A percentile compares a stretch with the other conserved stretches of the same genome.
Evolutionary conservation across 345 rosid genomes (phyloP).

Genomic region (Syzygium oleosum): DNA sequence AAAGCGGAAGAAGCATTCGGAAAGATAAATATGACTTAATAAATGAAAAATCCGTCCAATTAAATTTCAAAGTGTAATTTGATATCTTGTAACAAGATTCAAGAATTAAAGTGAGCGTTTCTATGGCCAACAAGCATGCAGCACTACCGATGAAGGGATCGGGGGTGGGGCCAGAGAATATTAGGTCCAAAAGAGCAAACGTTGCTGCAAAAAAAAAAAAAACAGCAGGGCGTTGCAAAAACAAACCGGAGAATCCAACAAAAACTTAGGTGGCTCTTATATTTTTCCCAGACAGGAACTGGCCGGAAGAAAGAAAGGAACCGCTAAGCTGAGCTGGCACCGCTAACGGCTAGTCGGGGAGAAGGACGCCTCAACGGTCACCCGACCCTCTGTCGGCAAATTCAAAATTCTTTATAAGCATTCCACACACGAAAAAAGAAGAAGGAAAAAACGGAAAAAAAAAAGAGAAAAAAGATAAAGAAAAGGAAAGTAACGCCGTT

Average conservation of each 20-base stretch:
- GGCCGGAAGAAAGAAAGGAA: background rate
- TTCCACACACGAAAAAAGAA: background rate
- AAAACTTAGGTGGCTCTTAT: background rate
- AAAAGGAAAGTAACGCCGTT: background rate
- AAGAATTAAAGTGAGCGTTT: no score
- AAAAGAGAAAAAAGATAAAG: background rate
- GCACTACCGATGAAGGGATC: no score
- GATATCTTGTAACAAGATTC: background rate
- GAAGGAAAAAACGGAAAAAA: accelerated
- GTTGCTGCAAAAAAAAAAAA: no score
- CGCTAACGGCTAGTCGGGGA: background rate
- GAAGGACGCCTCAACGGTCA: background rate
- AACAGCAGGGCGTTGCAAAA: background rate
- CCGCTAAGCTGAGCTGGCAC: background rate
- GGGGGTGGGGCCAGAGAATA: no score
- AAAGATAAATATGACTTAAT: background rate
- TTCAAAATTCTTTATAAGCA: background rate
- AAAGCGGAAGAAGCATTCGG: background rate
- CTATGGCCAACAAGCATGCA: no score
- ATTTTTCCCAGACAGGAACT: background rate
- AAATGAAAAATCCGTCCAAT: background rate
- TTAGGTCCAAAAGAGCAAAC: no score
- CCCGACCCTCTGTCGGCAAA: background rate
- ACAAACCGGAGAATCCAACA: background rate
- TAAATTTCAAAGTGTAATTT: background rate